These are phyloP conservation scores for Microcyclosporella mali DNA, from an alignment of 2,329 filamentous ascomycete genomes.

Conservation along the genomic window DNA sequence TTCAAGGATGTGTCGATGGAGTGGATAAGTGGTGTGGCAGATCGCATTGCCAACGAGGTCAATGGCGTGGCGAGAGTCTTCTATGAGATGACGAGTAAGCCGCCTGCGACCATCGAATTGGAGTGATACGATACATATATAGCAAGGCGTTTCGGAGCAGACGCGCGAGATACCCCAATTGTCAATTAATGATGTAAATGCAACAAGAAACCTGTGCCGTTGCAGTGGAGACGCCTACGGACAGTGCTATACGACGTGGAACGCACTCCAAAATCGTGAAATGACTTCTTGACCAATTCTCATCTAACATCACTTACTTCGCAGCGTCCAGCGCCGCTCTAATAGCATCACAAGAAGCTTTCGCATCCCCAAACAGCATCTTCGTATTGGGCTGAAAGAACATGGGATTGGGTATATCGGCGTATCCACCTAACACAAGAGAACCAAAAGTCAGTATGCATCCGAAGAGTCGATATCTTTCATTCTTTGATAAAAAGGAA, in stretches of 20 bases:
- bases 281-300: too few species aligned
- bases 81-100: conserved; percentile 64
- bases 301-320: too few species aligned
- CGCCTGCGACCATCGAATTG: conserved; percentile 68
- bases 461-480: too few species aligned
- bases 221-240: too few species aligned
- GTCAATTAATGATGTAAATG: too few species aligned
- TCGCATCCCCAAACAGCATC: conserved; percentile 91
- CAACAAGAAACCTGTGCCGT: too few species aligned
- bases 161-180: conserved; percentile 5
- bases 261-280: too few species aligned
- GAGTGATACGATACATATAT: conserved; percentile 42
- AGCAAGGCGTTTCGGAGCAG: conserved; percentile 7
- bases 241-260: too few species aligned
- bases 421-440: conserved; percentile 68
- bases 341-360: conserved; percentile 41
- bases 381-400: conserved; percentile 66
- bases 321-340: conserved; percentile 26
- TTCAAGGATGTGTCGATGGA: conserved; percentile 56
- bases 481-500: too few species aligned
- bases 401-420: conserved; percentile 89
- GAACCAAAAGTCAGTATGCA: too few species aligned
- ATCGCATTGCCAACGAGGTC: conserved; percentile 69
- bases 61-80: conserved; percentile 64
- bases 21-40: conserved; percentile 60